Percentiles rank a stretch among this genome's conserved stretches.
Conservation (phyloP, 495 filamentous ascomycete genomes). For the Penicillium samsonianum region DNA sequence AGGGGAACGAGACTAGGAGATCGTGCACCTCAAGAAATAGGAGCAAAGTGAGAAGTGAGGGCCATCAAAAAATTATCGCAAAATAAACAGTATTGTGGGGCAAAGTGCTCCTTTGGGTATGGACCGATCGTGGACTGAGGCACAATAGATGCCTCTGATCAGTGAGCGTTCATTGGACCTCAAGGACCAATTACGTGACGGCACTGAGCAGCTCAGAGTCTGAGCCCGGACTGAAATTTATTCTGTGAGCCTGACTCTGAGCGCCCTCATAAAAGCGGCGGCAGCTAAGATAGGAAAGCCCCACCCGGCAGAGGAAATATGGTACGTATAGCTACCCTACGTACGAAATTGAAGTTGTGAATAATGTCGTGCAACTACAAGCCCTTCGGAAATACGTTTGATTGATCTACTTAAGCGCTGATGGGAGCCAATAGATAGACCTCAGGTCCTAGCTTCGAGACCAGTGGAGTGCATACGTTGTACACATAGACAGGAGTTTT, state of each 20-base stretch:
- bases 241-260: constrained; percentile 30
- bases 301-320: constrained; percentile 17
- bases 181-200: too few relatives aligned
- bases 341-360: not conserved
- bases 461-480: too few relatives aligned
- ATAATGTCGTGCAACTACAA: not conserved
- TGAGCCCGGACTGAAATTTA: constrained; percentile 22
- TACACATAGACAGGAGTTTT: not conserved
- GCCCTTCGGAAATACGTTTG: not conserved
- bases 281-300: constrained; percentile 25
- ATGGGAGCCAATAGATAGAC: not conserved
- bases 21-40: too few relatives aligned
- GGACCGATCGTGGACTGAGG: too few relatives aligned
- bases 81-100: too few relatives aligned
- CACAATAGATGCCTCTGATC: too few relatives aligned
- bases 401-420: not conserved
- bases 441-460: not conserved
- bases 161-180: too few relatives aligned
- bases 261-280: constrained; percentile 34
- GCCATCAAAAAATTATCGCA: too few relatives aligned
- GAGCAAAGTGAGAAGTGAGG: too few relatives aligned
- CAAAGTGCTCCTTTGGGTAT: too few relatives aligned
- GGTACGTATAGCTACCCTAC: not conserved
- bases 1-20: too few relatives aligned
- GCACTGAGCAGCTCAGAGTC: too few relatives aligned